A percentile compares a stretch with the other conserved stretches of the same genome.
phyloP scores from a whole-genome alignment of 495 filamentous ascomycete genomes.

The Penicillium nucicola region DNA sequence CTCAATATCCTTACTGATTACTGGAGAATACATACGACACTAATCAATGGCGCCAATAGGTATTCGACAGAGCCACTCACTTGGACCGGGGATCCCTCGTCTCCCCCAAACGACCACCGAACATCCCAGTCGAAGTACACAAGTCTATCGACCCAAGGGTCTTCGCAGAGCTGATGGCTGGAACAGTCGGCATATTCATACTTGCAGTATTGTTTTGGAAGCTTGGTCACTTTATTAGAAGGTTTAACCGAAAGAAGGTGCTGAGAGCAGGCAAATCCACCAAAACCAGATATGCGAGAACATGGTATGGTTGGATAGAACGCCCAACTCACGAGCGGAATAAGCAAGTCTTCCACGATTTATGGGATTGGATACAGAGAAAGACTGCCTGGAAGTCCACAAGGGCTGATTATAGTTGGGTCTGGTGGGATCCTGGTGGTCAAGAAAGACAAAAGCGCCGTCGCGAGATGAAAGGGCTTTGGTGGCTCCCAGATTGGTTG shows the following conservation, averaged over 20 bases:
- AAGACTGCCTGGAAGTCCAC: slow-evolving; percentile 37
- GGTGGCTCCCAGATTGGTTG: slow-evolving; percentile 24
- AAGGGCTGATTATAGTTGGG: slow-evolving; percentile 33
- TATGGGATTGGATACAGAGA: slow-evolving; percentile 13
- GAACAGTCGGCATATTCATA: slow-evolving; percentile 38
- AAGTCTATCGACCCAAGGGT: slow-evolving; percentile 27
- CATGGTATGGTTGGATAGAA: slow-evolving; percentile 48
- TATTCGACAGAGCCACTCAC: slow-evolving; percentile 26
- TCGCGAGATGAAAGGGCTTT: slow-evolving; percentile 5
- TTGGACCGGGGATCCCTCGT: slow-evolving; percentile 19
- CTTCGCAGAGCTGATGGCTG: slow-evolving; percentile 35
- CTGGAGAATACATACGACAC: not conserved
- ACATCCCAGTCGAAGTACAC: slow-evolving; percentile 11
- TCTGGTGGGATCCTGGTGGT: slow-evolving; percentile 43
- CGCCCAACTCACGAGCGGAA: slow-evolving; percentile 29
- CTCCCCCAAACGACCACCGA: slow-evolving; percentile 13
- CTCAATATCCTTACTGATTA: not conserved
- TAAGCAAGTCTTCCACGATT: slow-evolving; percentile 23
- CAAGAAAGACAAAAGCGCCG: slow-evolving; percentile 17
- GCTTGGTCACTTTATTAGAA: slow-evolving; percentile 33
- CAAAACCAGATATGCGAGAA: slow-evolving; percentile 35
- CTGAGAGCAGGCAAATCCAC: slow-evolving; percentile 28
- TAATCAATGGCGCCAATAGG: slow-evolving; percentile 34
- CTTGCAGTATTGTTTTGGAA: slow-evolving; percentile 42
- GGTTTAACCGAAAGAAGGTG: slow-evolving; percentile 32